phyloP scores from a whole-genome alignment of 2,329 filamentous ascomycete genomes.

The Epichloe aotearoae region DNA sequence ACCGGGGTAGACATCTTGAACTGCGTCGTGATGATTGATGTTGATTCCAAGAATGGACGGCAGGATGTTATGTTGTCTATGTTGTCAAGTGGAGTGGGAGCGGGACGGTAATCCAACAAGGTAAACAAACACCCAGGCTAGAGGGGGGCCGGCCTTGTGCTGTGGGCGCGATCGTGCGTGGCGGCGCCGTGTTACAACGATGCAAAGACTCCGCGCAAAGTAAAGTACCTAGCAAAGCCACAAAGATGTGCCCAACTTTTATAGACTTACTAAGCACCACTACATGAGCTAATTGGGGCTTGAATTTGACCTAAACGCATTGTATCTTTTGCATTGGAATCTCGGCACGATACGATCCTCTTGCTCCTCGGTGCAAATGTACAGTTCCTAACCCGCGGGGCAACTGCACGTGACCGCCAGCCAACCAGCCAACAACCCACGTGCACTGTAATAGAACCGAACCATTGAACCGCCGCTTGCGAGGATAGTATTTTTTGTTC shows the following conservation, averaged over 20 bases:
- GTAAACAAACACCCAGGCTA: neutral
- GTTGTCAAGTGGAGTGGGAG: neutral
- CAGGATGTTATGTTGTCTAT: neutral
- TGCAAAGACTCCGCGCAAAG: no score
- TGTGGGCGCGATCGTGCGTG: neutral
- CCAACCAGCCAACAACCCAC: slow-evolving; percentile 20
- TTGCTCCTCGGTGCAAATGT: no score
- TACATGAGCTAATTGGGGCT: no score
- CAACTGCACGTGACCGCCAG: slow-evolving; percentile 15
- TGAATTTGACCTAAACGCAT: no score
- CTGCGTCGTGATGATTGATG: slow-evolving; percentile 3
- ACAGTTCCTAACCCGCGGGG: slow-evolving; percentile 8
- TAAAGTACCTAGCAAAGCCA: neutral
- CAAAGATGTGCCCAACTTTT: neutral
- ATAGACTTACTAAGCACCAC: neutral
- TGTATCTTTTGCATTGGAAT: no score
- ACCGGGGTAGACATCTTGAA: slow-evolving; percentile 27
- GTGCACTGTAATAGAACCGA: slow-evolving; percentile 11
- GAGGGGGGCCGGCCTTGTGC: neutral
- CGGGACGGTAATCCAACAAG: neutral
- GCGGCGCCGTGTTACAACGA: neutral
- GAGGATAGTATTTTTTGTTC: neutral
- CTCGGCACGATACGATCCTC: no score
- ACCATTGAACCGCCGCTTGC: neutral
- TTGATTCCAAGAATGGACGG: slow-evolving; percentile 2